These are phyloP conservation scores for Penicillium decumbens DNA, from an alignment of 2,329 filamentous ascomycete genomes.

Conservation along the genomic window DNA sequence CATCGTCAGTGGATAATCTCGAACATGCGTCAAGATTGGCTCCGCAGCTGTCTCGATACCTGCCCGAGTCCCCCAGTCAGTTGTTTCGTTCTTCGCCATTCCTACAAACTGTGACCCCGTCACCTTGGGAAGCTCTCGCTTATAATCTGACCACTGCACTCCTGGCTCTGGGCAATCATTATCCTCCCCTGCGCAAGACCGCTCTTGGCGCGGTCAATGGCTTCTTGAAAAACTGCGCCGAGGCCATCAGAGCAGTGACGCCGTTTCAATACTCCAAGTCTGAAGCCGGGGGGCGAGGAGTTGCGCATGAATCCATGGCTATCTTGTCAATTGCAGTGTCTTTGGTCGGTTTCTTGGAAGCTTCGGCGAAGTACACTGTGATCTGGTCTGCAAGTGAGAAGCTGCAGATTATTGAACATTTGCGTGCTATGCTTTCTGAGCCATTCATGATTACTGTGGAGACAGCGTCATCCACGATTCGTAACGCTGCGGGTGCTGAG, in stretches of 20 bases:
- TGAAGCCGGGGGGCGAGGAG: constrained; percentile 39
- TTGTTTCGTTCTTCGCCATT: constrained; percentile 73
- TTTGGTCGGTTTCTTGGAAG: constrained; percentile 84
- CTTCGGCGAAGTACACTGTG: constrained; percentile 68
- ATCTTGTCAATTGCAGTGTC: constrained; percentile 76
- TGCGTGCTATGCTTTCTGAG: constrained; percentile 74
- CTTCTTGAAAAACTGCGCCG: constrained; percentile 68
- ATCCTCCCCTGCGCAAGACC: constrained; percentile 62
- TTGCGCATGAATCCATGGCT: constrained; percentile 57
- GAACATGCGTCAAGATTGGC: constrained; percentile 74
- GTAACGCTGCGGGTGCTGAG: constrained; percentile 67
- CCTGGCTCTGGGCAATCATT: constrained; percentile 71
- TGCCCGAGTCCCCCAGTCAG: constrained; percentile 78
- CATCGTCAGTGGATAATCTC: constrained; percentile 64
- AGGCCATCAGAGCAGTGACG: constrained; percentile 55
- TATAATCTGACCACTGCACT: constrained; percentile 75
- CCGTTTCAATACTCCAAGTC: constrained; percentile 55
- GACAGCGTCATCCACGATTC: constrained; percentile 82
- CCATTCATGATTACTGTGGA: constrained; percentile 81
- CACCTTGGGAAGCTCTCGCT: constrained; percentile 79
- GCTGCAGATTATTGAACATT: constrained; percentile 64
- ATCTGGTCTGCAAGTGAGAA: constrained; percentile 78
- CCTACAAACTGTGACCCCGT: constrained; percentile 76
- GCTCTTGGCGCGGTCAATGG: constrained; percentile 63
- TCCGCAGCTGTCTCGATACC: constrained; percentile 75